Evolutionary conservation across 345 rosid species (phyloP).

Genomic region (Linum usitatissimum): DNA sequence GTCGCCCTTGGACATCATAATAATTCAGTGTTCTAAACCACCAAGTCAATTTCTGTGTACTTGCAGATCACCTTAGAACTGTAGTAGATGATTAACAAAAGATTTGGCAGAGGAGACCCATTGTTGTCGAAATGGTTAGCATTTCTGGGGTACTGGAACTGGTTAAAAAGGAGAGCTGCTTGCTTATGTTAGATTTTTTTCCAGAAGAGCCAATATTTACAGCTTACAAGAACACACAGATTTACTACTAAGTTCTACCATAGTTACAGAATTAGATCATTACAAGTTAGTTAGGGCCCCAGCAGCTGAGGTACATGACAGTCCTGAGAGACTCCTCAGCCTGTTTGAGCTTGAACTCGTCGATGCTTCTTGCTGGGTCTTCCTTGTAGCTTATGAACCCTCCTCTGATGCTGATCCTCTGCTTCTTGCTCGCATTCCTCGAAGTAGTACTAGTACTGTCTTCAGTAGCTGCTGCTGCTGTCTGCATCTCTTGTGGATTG

Average conservation of each 20-base stretch:
- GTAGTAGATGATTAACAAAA: too few relatives aligned
- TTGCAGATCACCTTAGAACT: too few relatives aligned
- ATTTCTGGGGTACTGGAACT: too few relatives aligned
- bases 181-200: too few relatives aligned
- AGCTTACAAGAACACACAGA: too few relatives aligned
- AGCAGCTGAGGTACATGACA: constrained; percentile 34
- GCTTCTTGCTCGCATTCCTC: constrained; percentile 4
- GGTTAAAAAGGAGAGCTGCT: too few relatives aligned
- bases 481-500: constrained; percentile 19
- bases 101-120: too few relatives aligned
- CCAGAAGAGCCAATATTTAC: too few relatives aligned
- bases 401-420: constrained; percentile 15
- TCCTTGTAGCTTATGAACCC: constrained; percentile 4
- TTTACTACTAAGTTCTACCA: neutral
- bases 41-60: too few relatives aligned
- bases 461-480: constrained; percentile 3
- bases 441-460: constrained; percentile 13
- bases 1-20: too few relatives aligned
- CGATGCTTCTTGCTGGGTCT: neutral
- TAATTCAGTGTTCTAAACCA: too few relatives aligned
- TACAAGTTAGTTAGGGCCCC: constrained; percentile 33
- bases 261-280: neutral
- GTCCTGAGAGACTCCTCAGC: constrained; percentile 36
- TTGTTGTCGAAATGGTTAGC: too few relatives aligned
- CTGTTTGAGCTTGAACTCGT: constrained; percentile 18